phyloP scores from a whole-genome alignment of 164 flowering plant genomes.

The Pachysandra terminalis region DNA sequence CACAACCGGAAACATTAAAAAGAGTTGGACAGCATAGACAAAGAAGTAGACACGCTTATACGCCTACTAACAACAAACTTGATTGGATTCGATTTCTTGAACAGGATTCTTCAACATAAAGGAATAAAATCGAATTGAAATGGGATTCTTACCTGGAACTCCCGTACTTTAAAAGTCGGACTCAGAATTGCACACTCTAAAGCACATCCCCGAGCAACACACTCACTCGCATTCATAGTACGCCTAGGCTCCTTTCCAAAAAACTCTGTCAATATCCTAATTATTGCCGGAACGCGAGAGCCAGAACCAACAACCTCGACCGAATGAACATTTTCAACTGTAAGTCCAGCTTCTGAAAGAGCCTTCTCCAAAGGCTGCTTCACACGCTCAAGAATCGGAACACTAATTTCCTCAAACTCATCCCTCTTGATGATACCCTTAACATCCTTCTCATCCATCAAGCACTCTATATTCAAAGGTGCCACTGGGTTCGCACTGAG shows the following conservation, averaged over 20 bases:
- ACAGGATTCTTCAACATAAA: neutral
- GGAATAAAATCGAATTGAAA: neutral
- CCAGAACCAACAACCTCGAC: conserved; percentile 94
- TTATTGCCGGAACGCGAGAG: conserved; percentile 87
- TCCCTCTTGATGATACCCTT: conserved; percentile 80
- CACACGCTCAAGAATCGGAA: conserved; percentile 81
- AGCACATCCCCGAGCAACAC: conserved; percentile 86
- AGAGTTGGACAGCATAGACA: too few relatives aligned
- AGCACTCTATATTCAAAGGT: conserved; percentile 83
- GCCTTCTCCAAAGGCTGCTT: conserved; percentile 78
- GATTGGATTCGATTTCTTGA: neutral
- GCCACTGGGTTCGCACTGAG: conserved; percentile 92
- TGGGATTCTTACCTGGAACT: conserved; percentile 58
- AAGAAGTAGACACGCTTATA: too few relatives aligned
- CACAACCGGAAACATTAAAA: too few relatives aligned
- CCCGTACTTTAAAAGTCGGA: conserved; percentile 89
- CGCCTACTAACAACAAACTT: neutral
- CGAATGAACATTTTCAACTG: conserved; percentile 56
- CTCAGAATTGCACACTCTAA: conserved; percentile 87
- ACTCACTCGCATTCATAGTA: conserved; percentile 96
- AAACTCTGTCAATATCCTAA: conserved; percentile 71
- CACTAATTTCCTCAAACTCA: conserved; percentile 73
- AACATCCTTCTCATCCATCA: conserved; percentile 98
- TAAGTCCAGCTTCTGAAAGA: conserved; percentile 69
- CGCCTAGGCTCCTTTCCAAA: conserved; percentile 91